Base-by-base conservation (phyloP, 768 basidiomycete species). In the Rubroboletus satanas region DNA sequence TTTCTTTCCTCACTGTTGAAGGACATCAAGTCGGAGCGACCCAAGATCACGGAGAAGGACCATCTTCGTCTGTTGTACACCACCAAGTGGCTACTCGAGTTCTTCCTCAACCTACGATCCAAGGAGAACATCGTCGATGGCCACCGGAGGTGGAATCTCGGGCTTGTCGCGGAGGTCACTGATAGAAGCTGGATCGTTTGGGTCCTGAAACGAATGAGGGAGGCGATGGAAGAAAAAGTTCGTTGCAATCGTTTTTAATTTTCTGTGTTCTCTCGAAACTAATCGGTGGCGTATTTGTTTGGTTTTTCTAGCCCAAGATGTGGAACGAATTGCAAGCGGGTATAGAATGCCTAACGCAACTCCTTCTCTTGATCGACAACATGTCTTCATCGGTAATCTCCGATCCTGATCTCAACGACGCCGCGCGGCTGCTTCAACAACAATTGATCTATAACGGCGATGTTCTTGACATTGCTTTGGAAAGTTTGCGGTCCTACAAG, bases 301-400 rank as follows among this genome's bases (percentile, higher is more conserved):
- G 42, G 26, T 52, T 42, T 49, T 44, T 52, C 44, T 62, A 97
- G 93, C 96, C 96, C 31, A 94, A 94, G 66, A 76, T 83, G 56
- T 98, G 94, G 93, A 90, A 84, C 28, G 95, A 97, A 67, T 77
- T 98, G 28, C 93, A 98, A 71, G 91, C 93, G 32, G 93, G 93
- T 32, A 83, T 97, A 65, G 91, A 96, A 65, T 96, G 93, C 69
- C 82, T 98, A 61, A 94, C 93, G 18, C 94, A 97, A 64, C 78
- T 98, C 51, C 80, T 98, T 31, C 80, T 92, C 44, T 82, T 96
- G 64, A 86, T 98, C 66, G 94, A 98, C 63, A 73, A 74, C 45
- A 93, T 99, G 87, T 79, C 85, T 32, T 75, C 78, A 44, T 74
- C 79, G 49, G 62, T 63, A 37, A 71, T 71, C 45, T 71, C 70